Conservation (phyloP, 441 rosid genomes). For the Eruca vesicaria region DNA sequence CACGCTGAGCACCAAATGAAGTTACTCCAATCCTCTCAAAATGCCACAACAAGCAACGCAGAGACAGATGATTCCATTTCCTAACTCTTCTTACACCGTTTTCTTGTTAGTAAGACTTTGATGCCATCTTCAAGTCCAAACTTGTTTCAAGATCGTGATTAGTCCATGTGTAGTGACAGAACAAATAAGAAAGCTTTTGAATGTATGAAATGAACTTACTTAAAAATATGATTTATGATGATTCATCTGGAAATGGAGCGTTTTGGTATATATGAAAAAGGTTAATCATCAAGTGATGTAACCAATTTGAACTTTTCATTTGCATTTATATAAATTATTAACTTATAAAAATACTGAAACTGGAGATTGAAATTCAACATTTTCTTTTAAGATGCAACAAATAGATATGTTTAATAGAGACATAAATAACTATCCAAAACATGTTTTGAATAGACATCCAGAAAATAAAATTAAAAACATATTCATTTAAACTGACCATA, state of each 20-base stretch:
- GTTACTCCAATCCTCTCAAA: slow-evolving; percentile 39
- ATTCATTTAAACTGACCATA: slow-evolving; percentile 34
- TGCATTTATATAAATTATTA: background rate
- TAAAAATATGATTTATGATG: background rate
- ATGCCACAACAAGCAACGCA: background rate
- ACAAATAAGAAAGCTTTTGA: background rate
- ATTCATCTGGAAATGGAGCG: background rate
- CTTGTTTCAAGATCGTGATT: background rate
- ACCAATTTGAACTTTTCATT: background rate
- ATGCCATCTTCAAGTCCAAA: background rate
- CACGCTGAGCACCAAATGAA: slow-evolving; percentile 86
- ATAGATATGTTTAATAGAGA: slow-evolving; percentile 9
- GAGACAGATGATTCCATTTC: slow-evolving; percentile 20
- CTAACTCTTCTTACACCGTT: background rate
- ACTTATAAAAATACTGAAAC: background rate
- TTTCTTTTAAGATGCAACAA: background rate
- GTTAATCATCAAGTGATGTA: background rate
- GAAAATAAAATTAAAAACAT: background rate
- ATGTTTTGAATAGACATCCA: slow-evolving; percentile 9
- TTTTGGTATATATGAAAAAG: background rate
- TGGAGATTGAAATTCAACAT: background rate
- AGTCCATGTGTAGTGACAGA: background rate
- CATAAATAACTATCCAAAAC: slow-evolving; percentile 11
- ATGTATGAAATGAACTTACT: background rate
- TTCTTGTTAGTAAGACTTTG: background rate